Conservation (phyloP, 2,329 filamentous ascomycete species). For the Cercospora berteroae region DNA sequence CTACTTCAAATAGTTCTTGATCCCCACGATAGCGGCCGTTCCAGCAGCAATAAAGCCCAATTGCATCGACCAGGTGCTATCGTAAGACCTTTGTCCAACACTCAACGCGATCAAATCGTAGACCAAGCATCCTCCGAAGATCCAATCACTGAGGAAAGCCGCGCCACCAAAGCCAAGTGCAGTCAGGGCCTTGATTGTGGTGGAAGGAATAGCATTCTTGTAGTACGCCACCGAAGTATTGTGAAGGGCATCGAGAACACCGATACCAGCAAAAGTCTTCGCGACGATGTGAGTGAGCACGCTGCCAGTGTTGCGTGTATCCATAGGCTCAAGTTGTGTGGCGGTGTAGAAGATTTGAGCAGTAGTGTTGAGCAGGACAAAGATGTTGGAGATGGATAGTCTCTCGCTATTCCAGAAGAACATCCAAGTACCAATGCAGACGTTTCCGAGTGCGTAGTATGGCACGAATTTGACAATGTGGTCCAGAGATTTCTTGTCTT, state of each 20-base stretch:
- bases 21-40: constrained; percentile 53
- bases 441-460: constrained; percentile 56
- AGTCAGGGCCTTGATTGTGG: constrained; percentile 52
- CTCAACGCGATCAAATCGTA: constrained; percentile 58
- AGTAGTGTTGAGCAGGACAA: constrained; percentile 57
- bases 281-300: constrained; percentile 58
- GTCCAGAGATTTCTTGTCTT: constrained; percentile 45
- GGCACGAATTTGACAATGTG: constrained; percentile 56
- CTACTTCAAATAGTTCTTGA: constrained; percentile 55
- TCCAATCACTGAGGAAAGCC: constrained; percentile 56
- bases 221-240: constrained; percentile 59
- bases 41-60: constrained; percentile 53
- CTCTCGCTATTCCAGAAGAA: constrained; percentile 59
- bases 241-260: constrained; percentile 59
- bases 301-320: constrained; percentile 50
- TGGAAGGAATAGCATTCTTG: constrained; percentile 48
- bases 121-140: constrained; percentile 59
- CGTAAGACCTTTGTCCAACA: constrained; percentile 54
- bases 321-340: constrained; percentile 48
- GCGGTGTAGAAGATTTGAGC: constrained; percentile 56
- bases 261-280: constrained; percentile 61
- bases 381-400: constrained; percentile 54
- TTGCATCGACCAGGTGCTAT: constrained; percentile 51
- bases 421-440: constrained; percentile 60
- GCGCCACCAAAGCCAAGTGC: constrained; percentile 55